Base-by-base conservation (phyloP, 192 early-diverging fungal genomes). In the Coemansia guatemalensis region DNA sequence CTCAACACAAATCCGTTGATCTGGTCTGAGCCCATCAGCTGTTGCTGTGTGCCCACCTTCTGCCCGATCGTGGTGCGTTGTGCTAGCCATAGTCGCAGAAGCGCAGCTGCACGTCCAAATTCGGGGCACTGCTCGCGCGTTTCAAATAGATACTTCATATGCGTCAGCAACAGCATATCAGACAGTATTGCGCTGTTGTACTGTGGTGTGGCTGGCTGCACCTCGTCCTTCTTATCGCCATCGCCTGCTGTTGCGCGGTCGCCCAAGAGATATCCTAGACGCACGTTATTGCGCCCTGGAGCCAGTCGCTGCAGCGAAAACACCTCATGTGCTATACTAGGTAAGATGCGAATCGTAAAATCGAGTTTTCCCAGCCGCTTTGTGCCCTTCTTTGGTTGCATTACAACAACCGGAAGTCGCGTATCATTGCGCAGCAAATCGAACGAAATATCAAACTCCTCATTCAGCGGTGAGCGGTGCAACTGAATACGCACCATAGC, bases 111-210 rank as follows among this genome's bases (percentile, higher is more conserved):
- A 33, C 94, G 90, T n/a, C 81, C 76, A 66, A 99, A 94, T 17
- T 87, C 90, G 14, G 85, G 59, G 53, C 89, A 92, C 48, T 67
- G 74, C 56, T 91, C 87, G 44, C 78, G 71, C 21, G 93, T 89
- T 60, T 88, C 84, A 59, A 92, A 88, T 26, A 98, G 73, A 44
- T 86, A 87, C 55, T 88, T 86, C 77, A 96, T 81, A 78, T 94
- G 90, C 21, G 86, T 68, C 11, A 90, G 82, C 48, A 88, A 82
- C 60, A 85, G 67, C 18, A 88, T 88, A 59, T 99, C 97, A 59
- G 82, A 74, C 53, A 94, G 77, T 30, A 99, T 60, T 5, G 88
- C 83, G 2, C 90, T 84, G 74, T 96, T 99, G 84, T 97, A 97
- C 55, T 88, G 90, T 25, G 95, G 93, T 20, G 96, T 99, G 0